Evolutionary conservation across 2,329 filamentous ascomycete genomes (phyloP).

Genomic region (Diaporthe citriasiana): DNA sequence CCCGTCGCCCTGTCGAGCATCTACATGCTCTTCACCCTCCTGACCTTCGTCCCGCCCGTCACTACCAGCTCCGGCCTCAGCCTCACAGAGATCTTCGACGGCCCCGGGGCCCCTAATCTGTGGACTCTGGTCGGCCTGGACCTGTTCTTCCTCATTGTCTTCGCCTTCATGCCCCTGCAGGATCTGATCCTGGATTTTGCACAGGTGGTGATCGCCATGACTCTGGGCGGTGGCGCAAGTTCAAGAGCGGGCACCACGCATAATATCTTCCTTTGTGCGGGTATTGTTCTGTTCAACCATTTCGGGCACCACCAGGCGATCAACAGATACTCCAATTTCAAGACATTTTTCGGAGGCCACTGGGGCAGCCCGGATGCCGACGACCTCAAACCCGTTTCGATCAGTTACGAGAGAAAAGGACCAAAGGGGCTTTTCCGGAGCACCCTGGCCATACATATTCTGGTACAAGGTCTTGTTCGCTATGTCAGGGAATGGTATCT

Average conservation of each 20-base stretch:
- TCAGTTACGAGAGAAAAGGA: slow-evolving; percentile 68
- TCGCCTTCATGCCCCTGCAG: slow-evolving; percentile 89
- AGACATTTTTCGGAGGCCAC: slow-evolving; percentile 49
- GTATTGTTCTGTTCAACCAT: slow-evolving; percentile 74
- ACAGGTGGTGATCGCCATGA: slow-evolving; percentile 93
- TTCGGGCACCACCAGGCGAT: slow-evolving; percentile 59
- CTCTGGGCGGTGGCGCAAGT: slow-evolving; percentile 84
- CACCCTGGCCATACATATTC: slow-evolving; percentile 79
- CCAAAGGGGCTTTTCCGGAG: slow-evolving; percentile 77
- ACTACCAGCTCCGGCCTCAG: slow-evolving; percentile 84
- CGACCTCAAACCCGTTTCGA: slow-evolving; percentile 60
- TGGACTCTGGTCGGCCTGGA: slow-evolving; percentile 89
- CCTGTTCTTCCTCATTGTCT: slow-evolving; percentile 83
- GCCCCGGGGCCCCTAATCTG: slow-evolving; percentile 86
- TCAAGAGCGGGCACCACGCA: slow-evolving; percentile 77
- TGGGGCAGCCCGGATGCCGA: slow-evolving; percentile 59
- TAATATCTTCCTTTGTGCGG: slow-evolving; percentile 79
- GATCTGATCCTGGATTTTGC: slow-evolving; percentile 90
- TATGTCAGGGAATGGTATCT: slow-evolving; percentile 79
- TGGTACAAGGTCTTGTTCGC: slow-evolving; percentile 79
- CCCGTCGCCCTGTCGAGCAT: slow-evolving; percentile 89
- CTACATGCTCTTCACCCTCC: slow-evolving; percentile 90
- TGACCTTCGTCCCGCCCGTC: slow-evolving; percentile 91
- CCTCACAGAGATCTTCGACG: slow-evolving; percentile 92
- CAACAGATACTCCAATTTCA: slow-evolving; percentile 62